Conservation (phyloP, 2,329 filamentous ascomycete species). For the Sporothrix mexicana region DNA sequence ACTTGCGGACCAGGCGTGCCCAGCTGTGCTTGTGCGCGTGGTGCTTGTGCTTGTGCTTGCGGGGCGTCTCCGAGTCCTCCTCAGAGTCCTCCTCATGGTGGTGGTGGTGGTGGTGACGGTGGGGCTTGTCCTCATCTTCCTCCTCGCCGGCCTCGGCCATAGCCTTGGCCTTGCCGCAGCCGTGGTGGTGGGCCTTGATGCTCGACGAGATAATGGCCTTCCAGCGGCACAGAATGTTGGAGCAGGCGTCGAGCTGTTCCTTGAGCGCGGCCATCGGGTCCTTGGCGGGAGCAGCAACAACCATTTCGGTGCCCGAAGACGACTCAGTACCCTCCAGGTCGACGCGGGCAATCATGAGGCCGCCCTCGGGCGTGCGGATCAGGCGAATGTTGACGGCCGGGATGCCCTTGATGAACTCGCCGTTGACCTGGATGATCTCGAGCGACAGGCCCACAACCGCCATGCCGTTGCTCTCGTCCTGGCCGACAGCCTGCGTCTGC, state of each 20-base stretch:
- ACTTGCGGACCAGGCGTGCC: constrained; percentile 58
- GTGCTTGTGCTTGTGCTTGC: constrained; percentile 35
- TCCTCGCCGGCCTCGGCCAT: constrained; percentile 27
- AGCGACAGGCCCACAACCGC: constrained; percentile 61
- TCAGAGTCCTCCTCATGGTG: constrained; percentile 36
- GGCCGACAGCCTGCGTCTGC: constrained; percentile 50
- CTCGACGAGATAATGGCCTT: constrained; percentile 56
- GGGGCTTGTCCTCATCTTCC: not conserved
- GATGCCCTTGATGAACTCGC: constrained; percentile 59
- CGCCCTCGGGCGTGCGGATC: constrained; percentile 62
- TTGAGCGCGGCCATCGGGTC: constrained; percentile 33
- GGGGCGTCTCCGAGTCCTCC: constrained; percentile 23
- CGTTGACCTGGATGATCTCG: constrained; percentile 65
- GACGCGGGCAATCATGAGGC: constrained; percentile 61
- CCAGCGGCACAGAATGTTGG: constrained; percentile 61
- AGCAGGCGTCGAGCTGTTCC: constrained; percentile 47
- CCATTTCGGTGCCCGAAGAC: constrained; percentile 1
- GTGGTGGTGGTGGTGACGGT: constrained; percentile 37
- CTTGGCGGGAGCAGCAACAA: constrained; percentile 7
- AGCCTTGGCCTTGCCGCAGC: constrained; percentile 43
- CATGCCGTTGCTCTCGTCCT: constrained; percentile 58
- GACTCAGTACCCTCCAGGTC: constrained; percentile 44
- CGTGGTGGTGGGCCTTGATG: constrained; percentile 48
- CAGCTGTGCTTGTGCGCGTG: constrained; percentile 46
- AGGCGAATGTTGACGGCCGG: constrained; percentile 65